Conservation (phyloP, 2,329 filamentous ascomycete genomes). For the Microcyclospora pomicola region DNA sequence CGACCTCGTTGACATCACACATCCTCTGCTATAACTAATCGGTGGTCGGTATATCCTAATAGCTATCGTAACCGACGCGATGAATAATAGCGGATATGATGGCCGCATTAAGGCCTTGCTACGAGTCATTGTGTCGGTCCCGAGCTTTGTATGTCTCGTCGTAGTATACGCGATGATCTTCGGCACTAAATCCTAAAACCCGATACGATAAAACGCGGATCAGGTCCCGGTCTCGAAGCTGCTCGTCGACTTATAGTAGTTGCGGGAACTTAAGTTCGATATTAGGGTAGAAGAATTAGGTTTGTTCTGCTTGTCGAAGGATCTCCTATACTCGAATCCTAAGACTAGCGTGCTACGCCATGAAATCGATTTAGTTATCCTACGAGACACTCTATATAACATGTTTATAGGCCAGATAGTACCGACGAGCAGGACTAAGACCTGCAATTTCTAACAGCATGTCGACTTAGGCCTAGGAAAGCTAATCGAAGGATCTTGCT, state of each 20-base stretch:
- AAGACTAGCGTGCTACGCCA: slow-evolving; percentile 31
- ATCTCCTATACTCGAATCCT: slow-evolving; percentile 12
- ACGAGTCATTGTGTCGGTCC: slow-evolving; percentile 2
- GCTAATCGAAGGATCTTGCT: slow-evolving; percentile 11
- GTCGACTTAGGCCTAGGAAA: slow-evolving; percentile 8
- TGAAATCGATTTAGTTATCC: slow-evolving; percentile 25
- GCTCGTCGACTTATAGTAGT: too few relatives aligned
- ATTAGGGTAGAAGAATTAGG: neutral
- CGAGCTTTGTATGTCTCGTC: slow-evolving; percentile 16
- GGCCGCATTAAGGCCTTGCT: slow-evolving; percentile 1
- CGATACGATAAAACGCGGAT: neutral
- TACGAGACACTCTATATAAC: slow-evolving; percentile 34
- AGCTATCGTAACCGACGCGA: neutral
- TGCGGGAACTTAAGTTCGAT: too few relatives aligned
- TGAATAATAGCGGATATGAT: slow-evolving; percentile 2
- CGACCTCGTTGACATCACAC: neutral
- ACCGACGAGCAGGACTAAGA: slow-evolving; percentile 25
- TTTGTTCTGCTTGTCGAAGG: slow-evolving; percentile 6
- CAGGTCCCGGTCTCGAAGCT: neutral
- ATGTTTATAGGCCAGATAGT: slow-evolving; percentile 30
- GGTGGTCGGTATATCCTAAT: slow-evolving; percentile 1
- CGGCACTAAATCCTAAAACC: slow-evolving; percentile 19
- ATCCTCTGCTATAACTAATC: slow-evolving; percentile 1
- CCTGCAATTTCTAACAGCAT: slow-evolving; percentile 17
- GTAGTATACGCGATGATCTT: slow-evolving; percentile 9